Percentiles rank a stretch among this genome's conserved stretches.
Evolutionary conservation across 257 asterid genomes (phyloP).

Genomic region (Capsicum pubescens): DNA sequence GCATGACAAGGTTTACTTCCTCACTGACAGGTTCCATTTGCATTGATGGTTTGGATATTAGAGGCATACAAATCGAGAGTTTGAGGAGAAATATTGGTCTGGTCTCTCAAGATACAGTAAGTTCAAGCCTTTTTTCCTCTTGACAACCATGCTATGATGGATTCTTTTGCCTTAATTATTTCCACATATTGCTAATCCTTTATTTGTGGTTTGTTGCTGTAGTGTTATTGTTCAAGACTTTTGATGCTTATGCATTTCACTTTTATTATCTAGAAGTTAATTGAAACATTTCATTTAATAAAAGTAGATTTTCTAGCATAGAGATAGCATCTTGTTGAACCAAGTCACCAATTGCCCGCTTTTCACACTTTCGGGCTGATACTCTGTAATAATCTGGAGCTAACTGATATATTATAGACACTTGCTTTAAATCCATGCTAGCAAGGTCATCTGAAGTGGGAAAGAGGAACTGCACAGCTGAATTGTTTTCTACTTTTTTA

Average conservation of each 20-base stretch:
- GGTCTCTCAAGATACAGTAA: conserved; percentile 89
- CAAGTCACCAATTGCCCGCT: not conserved
- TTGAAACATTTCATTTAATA: not conserved
- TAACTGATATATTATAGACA: not conserved
- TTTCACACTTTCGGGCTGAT: not conserved
- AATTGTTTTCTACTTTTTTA: not conserved
- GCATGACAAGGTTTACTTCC: conserved; percentile 30
- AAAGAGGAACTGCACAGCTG: not conserved
- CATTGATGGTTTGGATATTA: conserved; percentile 76
- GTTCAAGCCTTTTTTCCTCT: conserved; percentile 30
- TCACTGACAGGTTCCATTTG: conserved; percentile 60
- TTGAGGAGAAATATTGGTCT: conserved; percentile 85
- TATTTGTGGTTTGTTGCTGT: not conserved
- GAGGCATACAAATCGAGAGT: conserved; percentile 57
- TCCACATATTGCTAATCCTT: conserved; percentile 7
- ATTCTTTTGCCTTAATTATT: conserved; percentile 19
- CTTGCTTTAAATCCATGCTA: not conserved
- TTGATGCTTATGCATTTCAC: not conserved
- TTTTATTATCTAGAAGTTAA: conserved; percentile 8
- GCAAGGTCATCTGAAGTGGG: conserved; percentile 14
- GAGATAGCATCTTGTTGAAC: not conserved
- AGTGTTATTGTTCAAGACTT: not conserved
- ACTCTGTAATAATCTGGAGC: conserved; percentile 4
- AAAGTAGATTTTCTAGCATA: not conserved
- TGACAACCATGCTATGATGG: conserved; percentile 14